These are phyloP conservation scores for Podaxis carcinomalis DNA, from an alignment of 768 basidiomycete species.

Conservation along the genomic window DNA sequence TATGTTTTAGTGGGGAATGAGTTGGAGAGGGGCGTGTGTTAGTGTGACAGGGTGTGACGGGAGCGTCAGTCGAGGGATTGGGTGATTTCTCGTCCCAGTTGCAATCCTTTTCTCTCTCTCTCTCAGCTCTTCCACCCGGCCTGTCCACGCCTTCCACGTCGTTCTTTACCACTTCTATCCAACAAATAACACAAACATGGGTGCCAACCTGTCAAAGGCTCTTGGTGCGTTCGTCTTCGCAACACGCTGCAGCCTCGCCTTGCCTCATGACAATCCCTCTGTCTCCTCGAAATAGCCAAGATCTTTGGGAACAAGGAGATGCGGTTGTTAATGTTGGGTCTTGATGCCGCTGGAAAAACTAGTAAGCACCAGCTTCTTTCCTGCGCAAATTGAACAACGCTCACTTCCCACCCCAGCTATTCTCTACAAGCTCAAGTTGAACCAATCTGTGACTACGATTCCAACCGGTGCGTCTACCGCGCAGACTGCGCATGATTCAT, in stretches of 20 bases:
- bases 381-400: conserved; percentile 1
- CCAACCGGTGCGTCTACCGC: conserved; percentile 68
- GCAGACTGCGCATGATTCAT: background rate
- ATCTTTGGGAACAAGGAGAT: conserved; percentile 99
- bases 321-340: conserved; percentile 93
- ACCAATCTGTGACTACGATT: conserved; percentile 98
- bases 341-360: conserved; percentile 98
- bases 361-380: conserved; percentile 51
- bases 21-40: background rate
- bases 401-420: conserved; percentile 58
- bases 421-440: conserved; percentile 97
- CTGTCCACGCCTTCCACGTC: conserved; percentile 36
- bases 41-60: background rate
- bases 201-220: conserved; percentile 84
- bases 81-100: conserved; percentile 10
- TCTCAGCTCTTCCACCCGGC: conserved; percentile 17
- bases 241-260: conserved; percentile 12
- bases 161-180: conserved; percentile 52
- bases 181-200: conserved; percentile 49
- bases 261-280: conserved; percentile 10
- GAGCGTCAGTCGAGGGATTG: background rate
- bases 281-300: conserved; percentile 52
- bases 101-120: conserved; percentile 16
- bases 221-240: conserved; percentile 45
- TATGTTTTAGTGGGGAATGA: conserved; percentile 4